Evolutionary conservation across 192 early-diverging fungal species (phyloP).

Genomic region (Phycomyces nitens): DNA sequence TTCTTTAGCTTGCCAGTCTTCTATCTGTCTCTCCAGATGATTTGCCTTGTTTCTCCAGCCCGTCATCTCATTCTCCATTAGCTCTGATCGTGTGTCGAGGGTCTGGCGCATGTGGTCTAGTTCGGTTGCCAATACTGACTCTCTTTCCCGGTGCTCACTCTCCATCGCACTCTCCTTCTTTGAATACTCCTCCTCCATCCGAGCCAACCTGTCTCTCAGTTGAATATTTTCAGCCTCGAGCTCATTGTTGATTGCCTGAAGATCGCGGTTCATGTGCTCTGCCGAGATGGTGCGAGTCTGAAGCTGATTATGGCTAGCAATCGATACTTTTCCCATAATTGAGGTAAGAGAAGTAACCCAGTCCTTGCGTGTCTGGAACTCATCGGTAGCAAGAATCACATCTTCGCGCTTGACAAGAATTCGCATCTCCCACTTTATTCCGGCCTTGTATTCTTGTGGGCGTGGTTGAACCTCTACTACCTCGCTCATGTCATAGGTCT

Average conservation of each 20-base stretch:
- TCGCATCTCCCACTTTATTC: constrained; percentile 46
- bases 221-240: constrained; percentile 12
- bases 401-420: constrained; percentile 45
- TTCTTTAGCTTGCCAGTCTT: background rate
- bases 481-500: constrained; percentile 50
- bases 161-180: constrained; percentile 5
- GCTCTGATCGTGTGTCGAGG: constrained; percentile 20
- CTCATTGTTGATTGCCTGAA: constrained; percentile 19
- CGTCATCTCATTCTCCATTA: constrained; percentile 15
- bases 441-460: constrained; percentile 36
- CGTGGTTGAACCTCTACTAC: constrained; percentile 43
- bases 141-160: constrained; percentile 3
- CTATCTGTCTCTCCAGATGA: constrained; percentile 14
- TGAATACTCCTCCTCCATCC: background rate
- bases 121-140: constrained; percentile 16
- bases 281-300: constrained; percentile 33
- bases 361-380: constrained; percentile 38
- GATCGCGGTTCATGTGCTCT: constrained; percentile 24
- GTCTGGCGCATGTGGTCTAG: constrained; percentile 21
- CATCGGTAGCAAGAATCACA: constrained; percentile 44
- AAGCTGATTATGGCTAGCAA: constrained; percentile 41
- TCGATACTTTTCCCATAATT: constrained; percentile 47
- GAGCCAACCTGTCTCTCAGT: constrained; percentile 17
- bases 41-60: constrained; percentile 17
- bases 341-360: constrained; percentile 48